phyloP scores from a whole-genome alignment of 176 grass and related monocot genomes.

The Oryza meridionalis region DNA sequence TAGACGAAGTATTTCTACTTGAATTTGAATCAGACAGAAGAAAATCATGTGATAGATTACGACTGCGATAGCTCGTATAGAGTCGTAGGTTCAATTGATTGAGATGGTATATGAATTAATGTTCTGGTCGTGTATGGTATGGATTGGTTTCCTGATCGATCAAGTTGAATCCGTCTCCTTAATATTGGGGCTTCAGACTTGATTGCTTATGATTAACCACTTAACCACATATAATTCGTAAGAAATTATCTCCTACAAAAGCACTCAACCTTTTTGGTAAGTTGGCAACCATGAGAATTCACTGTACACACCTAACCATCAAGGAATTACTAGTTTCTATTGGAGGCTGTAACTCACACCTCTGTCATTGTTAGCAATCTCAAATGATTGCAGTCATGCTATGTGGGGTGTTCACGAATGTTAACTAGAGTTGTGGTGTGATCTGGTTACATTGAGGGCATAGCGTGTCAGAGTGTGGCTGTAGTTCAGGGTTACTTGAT shows the following conservation, averaged over 20 bases:
- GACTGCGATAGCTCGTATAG: background rate
- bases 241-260: background rate
- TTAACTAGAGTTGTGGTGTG: background rate
- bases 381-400: background rate
- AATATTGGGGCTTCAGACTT: background rate
- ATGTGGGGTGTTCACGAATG: conserved; percentile 4
- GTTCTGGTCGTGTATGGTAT: background rate
- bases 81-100: background rate
- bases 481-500: background rate
- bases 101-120: conserved; percentile 30
- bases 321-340: background rate
- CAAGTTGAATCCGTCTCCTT: background rate
- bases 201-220: background rate
- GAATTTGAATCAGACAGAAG: too few relatives aligned
- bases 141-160: too few relatives aligned
- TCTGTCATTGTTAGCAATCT: background rate
- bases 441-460: background rate
- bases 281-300: background rate
- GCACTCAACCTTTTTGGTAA: background rate
- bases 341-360: background rate
- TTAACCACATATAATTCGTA: background rate
- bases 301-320: background rate
- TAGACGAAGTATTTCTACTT: too few relatives aligned
- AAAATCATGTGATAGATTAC: background rate
- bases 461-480: background rate